These are phyloP conservation scores for Fusarium ambrosium DNA, from an alignment of 2,329 filamentous ascomycete species.

Conservation along the genomic window DNA sequence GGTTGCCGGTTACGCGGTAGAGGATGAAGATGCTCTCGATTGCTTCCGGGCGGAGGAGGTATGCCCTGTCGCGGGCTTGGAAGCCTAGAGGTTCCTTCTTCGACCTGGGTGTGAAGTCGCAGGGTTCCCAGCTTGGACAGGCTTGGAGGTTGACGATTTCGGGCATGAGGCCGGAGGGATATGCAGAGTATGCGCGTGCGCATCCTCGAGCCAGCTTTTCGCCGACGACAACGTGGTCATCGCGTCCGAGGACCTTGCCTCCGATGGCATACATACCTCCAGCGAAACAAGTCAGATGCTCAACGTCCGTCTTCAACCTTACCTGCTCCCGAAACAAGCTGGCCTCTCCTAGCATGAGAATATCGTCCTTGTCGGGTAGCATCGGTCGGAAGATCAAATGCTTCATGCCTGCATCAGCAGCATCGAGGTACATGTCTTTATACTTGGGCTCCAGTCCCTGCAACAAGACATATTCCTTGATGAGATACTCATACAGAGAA, in stretches of 20 bases:
- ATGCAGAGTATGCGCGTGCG: constrained; percentile 71
- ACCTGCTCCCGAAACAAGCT: constrained; percentile 52
- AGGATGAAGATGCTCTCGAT: constrained; percentile 86
- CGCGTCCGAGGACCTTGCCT: constrained; percentile 65
- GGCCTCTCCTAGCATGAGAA: constrained; percentile 69
- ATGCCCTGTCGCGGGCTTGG: constrained; percentile 31
- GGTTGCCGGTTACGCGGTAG: constrained; percentile 79
- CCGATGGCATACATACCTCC: constrained; percentile 76
- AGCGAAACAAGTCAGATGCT: constrained; percentile 74
- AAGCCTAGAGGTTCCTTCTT: constrained; percentile 31
- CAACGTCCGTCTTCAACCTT: constrained; percentile 51
- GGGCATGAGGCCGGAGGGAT: constrained; percentile 72
- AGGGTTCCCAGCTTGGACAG: constrained; percentile 47
- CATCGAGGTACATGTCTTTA: constrained; percentile 57
- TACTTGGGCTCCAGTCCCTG: constrained; percentile 65
- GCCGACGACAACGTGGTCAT: constrained; percentile 68
- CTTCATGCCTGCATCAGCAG: constrained; percentile 68
- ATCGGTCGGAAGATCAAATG: constrained; percentile 77
- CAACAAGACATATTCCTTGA: constrained; percentile 74
- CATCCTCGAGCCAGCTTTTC: constrained; percentile 73
- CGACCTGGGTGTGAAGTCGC: constrained; percentile 35
- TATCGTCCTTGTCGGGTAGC: constrained; percentile 66
- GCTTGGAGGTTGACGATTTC: constrained; percentile 67
- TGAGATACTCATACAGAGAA: constrained; percentile 75
- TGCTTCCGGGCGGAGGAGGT: constrained; percentile 62